Percentiles rank a stretch among this genome's conserved stretches.
Conservation (phyloP, 129 eudicot species). For the Flaveria robusta region DNA sequence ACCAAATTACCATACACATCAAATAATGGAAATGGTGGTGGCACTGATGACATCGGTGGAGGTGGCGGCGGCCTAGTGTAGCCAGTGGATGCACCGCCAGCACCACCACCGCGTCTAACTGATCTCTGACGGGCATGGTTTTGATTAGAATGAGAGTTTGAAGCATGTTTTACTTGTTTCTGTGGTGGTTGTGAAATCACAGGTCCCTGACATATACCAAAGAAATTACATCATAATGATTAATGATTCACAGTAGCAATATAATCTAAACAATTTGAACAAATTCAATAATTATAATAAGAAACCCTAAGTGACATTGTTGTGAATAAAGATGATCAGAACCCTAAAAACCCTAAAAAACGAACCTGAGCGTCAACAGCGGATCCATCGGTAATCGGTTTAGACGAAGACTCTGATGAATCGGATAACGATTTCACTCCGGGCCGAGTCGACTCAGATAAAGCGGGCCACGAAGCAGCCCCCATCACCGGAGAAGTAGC, state of each 20-base stretch:
- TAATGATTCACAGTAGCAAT: background rate
- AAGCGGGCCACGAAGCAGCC: constrained; percentile 67
- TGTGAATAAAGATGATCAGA: background rate
- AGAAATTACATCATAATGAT: background rate
- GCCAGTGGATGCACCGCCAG: constrained; percentile 41
- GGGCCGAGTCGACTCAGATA: constrained; percentile 64
- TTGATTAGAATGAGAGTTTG: constrained; percentile 38
- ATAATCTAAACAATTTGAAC: background rate
- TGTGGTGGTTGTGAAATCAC: constrained; percentile 47
- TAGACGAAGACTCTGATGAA: constrained; percentile 22
- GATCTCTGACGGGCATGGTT: constrained; percentile 35
- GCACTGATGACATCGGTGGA: constrained; percentile 46
- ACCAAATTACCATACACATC: constrained; percentile 47
- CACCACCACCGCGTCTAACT: constrained; percentile 41
- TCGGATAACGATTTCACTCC: constrained; percentile 29
- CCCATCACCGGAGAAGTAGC: constrained; percentile 48
- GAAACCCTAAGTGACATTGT: constrained; percentile 16
- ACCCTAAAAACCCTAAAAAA: background rate
- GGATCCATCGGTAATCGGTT: constrained; percentile 45
- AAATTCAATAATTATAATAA: background rate
- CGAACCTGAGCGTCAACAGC: constrained; percentile 43
- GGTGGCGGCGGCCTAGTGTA: constrained; percentile 42
- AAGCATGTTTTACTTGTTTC: constrained; percentile 44
- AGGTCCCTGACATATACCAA: constrained; percentile 44
- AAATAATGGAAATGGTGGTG: constrained; percentile 50